These are phyloP conservation scores for Penicillium sp. DNA, from an alignment of 2,329 filamentous ascomycete genomes.

Conservation along the genomic window DNA sequence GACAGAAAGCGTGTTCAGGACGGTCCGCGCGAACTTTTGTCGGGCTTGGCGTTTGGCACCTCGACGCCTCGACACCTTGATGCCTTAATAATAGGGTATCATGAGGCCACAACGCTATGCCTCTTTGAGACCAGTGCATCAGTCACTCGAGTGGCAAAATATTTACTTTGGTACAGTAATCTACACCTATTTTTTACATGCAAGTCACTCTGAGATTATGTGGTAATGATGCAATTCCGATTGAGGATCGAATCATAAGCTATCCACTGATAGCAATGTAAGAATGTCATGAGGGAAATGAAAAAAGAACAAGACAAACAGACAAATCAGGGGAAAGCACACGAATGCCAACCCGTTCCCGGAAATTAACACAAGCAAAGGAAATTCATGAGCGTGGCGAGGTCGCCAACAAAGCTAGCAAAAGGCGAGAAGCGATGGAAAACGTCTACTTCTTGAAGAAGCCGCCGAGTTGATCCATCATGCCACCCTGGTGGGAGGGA, in stretches of 20 bases:
- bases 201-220: neutral
- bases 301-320: slow-evolving; percentile 3
- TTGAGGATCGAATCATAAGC: slow-evolving; percentile 5
- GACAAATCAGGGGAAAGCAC: slow-evolving; percentile 8
- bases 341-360: slow-evolving; percentile 16
- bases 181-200: neutral
- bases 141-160: slow-evolving; percentile 2
- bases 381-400: slow-evolving; percentile 22
- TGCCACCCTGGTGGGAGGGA: slow-evolving; percentile 19
- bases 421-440: slow-evolving; percentile 1
- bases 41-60: slow-evolving; percentile 29
- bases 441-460: slow-evolving; percentile 38
- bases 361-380: slow-evolving; percentile 12
- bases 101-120: slow-evolving; percentile 4
- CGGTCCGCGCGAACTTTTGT: slow-evolving; percentile 36
- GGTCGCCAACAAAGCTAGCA: slow-evolving; percentile 12
- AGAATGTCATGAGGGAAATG: slow-evolving; percentile 9
- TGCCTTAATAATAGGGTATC: neutral
- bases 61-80: neutral
- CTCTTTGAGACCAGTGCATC: neutral
- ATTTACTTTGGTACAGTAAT: slow-evolving; percentile 2
- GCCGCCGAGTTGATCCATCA: slow-evolving; percentile 34
- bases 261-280: slow-evolving; percentile 16
- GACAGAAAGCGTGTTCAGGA: slow-evolving; percentile 12
- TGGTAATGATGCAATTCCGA: slow-evolving; percentile 14